Base-by-base conservation (phyloP, 164 flowering plant species). In the Tetracentron sinense region DNA sequence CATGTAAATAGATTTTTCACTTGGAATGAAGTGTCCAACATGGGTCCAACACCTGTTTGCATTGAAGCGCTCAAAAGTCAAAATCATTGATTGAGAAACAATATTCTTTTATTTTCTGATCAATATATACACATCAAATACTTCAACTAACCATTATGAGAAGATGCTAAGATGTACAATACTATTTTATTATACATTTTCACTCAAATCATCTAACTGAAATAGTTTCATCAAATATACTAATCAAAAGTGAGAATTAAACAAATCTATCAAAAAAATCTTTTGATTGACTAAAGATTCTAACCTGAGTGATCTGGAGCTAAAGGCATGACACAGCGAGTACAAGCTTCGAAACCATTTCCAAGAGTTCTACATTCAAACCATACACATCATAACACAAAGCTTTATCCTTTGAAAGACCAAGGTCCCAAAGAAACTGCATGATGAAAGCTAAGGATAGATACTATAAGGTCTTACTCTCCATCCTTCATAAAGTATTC, bases 341-440 rank as follows among this genome's bases (percentile, higher is more conserved):
- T 2, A 90, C 94, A 51, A 97, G 99, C 74, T 95, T 77, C 4
- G 99, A 97, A 53, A 95, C 97, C 96, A 92, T 95, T 62, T 71
- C 92, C 69, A 95, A 69, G 42, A 95, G 89, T 54, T 95, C 99
- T 6, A 83, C 97, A 62, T 92, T 97, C 66, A 95, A 77, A 21
- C 99, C 97, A 71, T 85, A 95, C 38, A 95, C 97, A 75, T 92
- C 99, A 70, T 60, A 74, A 76, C 90, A 95, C 76, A 87, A 96
- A 1, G 82, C 97, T 73, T 90, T 90, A 14, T 71, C 80, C 53
- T 70, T 83, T 0, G 80, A 80, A 63, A 95, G 84, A 57, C 97
- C 99, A 42, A 92, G 88, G 21, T 97, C 96, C 90, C 96, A 90
- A 16, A 95, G 83, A 69, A 85, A 94, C 99, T 94, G 85, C 31